Conservation (phyloP, 2,329 filamentous ascomycete genomes). For the Chaetomiaceae sp. region DNA sequence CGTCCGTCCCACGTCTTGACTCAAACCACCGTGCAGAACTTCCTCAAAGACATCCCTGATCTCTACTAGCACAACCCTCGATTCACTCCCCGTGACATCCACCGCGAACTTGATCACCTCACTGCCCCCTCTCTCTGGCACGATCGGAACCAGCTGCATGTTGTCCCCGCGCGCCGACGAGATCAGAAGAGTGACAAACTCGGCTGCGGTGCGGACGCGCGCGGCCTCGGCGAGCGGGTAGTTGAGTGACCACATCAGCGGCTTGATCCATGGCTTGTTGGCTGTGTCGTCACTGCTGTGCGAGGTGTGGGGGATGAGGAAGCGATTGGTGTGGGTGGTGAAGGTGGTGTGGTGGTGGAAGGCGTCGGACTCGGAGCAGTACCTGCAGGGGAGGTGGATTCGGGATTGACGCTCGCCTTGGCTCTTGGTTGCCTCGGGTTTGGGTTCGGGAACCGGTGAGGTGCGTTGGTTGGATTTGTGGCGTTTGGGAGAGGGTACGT, state of each 20-base stretch:
- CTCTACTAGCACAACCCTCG: conserved; percentile 10
- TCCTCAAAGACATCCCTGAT: conserved; percentile 8
- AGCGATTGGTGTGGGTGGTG: neutral
- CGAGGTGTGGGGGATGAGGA: no score
- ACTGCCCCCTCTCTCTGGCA: no score
- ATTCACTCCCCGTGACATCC: conserved; percentile 1
- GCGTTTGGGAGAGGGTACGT: neutral
- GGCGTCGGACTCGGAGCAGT: conserved; percentile 11
- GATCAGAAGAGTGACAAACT: neutral
- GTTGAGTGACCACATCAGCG: conserved; percentile 7
- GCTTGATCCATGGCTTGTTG: conserved; percentile 4
- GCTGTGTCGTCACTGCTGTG: neutral
- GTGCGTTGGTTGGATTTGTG: neutral
- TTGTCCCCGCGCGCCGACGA: neutral
- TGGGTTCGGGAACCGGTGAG: neutral
- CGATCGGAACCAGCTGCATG: no score
- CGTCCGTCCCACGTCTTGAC: neutral
- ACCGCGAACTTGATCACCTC: conserved; percentile 8
- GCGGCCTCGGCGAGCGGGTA: neutral
- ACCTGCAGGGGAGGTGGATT: conserved; percentile 5
- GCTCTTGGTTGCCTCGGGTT: neutral
- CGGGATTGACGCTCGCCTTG: neutral
- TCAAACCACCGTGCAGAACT: neutral
- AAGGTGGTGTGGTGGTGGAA: neutral
- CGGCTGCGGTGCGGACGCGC: neutral